These are phyloP conservation scores for Clitoria ternatea DNA, from an alignment of 306 rosid species.

Conservation along the genomic window DNA sequence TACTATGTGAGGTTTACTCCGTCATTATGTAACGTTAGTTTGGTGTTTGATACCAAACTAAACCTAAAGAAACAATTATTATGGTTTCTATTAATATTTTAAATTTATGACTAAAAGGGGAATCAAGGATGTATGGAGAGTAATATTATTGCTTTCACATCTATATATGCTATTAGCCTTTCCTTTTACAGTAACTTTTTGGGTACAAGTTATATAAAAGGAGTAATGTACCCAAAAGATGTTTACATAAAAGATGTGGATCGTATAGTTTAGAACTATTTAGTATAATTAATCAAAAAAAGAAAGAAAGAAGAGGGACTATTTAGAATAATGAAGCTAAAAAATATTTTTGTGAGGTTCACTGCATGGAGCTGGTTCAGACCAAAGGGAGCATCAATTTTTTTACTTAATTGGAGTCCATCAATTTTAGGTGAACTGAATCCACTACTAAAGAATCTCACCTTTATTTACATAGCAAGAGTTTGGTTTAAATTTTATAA, in stretches of 20 bases:
- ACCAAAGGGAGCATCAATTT: not conserved
- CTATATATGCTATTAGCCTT: not conserved
- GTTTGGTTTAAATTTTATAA: conserved; percentile 10
- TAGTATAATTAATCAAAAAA: not conserved
- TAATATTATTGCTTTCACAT: not conserved
- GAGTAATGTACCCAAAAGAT: not conserved
- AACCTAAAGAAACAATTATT: too few relatives aligned
- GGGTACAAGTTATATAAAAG: not conserved
- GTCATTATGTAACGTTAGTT: too few relatives aligned
- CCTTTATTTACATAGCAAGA: not conserved
- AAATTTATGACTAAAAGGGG: not conserved
- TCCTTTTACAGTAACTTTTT: not conserved
- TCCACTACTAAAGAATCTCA: not conserved
- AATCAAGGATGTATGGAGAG: not conserved
- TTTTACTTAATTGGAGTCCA: not conserved
- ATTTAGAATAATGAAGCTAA: not conserved
- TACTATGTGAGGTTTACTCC: too few relatives aligned
- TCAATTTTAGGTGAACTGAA: not conserved
- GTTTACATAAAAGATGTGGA: not conserved
- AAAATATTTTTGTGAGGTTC: not conserved
- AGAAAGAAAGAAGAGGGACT: too few relatives aligned
- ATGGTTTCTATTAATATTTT: not conserved
- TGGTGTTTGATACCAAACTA: too few relatives aligned
- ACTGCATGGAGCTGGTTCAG: not conserved
- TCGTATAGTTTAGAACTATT: not conserved